A percentile compares a stretch with the other conserved stretches of the same genome.
phyloP scores from a whole-genome alignment of 352 stramenopile genomes.

The Phytophthora constricta region DNA sequence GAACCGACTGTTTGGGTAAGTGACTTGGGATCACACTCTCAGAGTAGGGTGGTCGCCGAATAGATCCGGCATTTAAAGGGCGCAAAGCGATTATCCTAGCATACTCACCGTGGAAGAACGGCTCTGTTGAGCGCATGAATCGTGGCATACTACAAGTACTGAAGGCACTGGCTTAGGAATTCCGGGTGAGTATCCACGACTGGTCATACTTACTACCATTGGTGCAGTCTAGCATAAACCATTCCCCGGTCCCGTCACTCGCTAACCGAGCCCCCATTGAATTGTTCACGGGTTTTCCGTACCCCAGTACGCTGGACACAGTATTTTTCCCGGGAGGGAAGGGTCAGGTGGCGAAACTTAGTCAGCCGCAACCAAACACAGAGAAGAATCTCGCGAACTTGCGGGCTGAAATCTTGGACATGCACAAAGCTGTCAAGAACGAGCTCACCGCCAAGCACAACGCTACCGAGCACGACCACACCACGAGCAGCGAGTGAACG shows the following conservation, averaged over 20 bases:
- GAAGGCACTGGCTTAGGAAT: not conserved
- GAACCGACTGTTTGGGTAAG: not conserved
- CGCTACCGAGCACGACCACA: too few species aligned
- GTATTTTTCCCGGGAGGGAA: not conserved
- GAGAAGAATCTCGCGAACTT: too few species aligned
- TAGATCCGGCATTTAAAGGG: not conserved
- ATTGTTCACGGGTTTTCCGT: not conserved
- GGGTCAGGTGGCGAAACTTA: not conserved
- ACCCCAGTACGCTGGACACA: not conserved
- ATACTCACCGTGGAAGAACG: slow-evolving; percentile 6
- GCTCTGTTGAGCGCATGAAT: not conserved
- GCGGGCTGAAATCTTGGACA: too few species aligned
- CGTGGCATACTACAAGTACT: not conserved
- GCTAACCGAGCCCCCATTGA: not conserved
- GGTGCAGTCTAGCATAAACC: not conserved
- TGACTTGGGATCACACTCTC: not conserved
- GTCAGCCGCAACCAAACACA: not conserved
- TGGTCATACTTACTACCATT: too few species aligned
- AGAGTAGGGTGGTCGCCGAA: slow-evolving; percentile 6
- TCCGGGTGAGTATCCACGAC: too few species aligned
- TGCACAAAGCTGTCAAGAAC: too few species aligned
- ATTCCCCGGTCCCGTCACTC: too few species aligned
- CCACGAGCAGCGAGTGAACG: too few species aligned
- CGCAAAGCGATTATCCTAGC: not conserved
- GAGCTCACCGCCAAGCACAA: too few species aligned